Evolutionary conservation across 2,329 filamentous ascomycete species (phyloP).

Genomic region (Phaeosphaeriaceae sp.): DNA sequence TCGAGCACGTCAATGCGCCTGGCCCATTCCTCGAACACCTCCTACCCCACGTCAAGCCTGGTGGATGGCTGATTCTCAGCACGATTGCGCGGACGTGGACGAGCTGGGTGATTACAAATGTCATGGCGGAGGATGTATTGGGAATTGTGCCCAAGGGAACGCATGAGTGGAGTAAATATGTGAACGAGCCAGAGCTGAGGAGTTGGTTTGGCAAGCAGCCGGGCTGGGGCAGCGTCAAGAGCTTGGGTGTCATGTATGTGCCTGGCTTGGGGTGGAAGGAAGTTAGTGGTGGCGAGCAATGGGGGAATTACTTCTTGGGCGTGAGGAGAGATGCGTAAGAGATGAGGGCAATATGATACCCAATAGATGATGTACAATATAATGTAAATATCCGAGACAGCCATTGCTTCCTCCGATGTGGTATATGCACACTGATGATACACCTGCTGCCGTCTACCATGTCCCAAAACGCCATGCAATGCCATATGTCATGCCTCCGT

Average conservation of each 20-base stretch:
- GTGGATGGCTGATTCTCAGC: constrained; percentile 90
- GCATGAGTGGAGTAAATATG: constrained; percentile 96
- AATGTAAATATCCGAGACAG: background rate
- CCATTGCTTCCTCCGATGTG: background rate
- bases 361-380: constrained; percentile 26
- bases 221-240: constrained; percentile 57
- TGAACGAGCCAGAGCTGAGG: constrained; percentile 80
- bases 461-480: constrained; percentile 7
- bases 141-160: constrained; percentile 90
- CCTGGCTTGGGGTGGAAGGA: constrained; percentile 90
- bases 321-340: constrained; percentile 62
- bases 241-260: constrained; percentile 87
- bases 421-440: constrained; percentile 13
- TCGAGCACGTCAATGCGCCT: constrained; percentile 87
- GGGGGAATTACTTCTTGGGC: constrained; percentile 96
- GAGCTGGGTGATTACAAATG: constrained; percentile 90
- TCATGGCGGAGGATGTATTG: constrained; percentile 87
- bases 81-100: constrained; percentile 91
- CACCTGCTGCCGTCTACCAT: background rate
- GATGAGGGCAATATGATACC: constrained; percentile 29
- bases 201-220: constrained; percentile 53
- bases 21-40: constrained; percentile 75
- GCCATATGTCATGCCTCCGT: background rate
- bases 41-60: constrained; percentile 79
- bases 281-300: constrained; percentile 78